Evolutionary conservation across 2,329 filamentous ascomycete species (phyloP).

Genomic region (Neofusicoccum cordaticola): DNA sequence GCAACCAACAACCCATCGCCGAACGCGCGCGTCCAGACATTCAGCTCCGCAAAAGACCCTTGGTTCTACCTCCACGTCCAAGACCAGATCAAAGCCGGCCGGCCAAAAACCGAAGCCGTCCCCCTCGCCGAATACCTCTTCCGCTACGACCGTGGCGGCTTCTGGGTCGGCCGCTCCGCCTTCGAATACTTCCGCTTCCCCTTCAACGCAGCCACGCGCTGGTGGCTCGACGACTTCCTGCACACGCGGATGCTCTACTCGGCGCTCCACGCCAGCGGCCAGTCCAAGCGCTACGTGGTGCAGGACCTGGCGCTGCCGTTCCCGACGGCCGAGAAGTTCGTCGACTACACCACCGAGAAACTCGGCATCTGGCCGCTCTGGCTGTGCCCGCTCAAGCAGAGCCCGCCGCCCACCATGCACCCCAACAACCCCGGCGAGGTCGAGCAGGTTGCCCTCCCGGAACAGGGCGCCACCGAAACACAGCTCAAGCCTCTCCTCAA

Average conservation of each 20-base stretch:
- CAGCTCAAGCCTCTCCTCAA: slow-evolving; percentile 47
- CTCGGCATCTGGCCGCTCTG: slow-evolving; percentile 49
- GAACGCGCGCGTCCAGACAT: slow-evolving; percentile 26
- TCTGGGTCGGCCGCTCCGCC: slow-evolving; percentile 64
- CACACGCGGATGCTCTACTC: slow-evolving; percentile 65
- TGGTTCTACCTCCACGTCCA: slow-evolving; percentile 52
- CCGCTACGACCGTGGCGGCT: slow-evolving; percentile 67
- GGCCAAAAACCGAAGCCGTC: slow-evolving; percentile 52
- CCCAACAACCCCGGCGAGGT: not conserved
- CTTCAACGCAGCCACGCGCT: slow-evolving; percentile 63
- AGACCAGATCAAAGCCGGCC: slow-evolving; percentile 24
- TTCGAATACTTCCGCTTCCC: slow-evolving; percentile 64
- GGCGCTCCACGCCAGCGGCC: slow-evolving; percentile 60
- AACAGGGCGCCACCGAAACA: slow-evolving; percentile 27
- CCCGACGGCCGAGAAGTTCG: slow-evolving; percentile 42
- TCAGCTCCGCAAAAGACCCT: slow-evolving; percentile 45
- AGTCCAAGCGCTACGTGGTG: slow-evolving; percentile 60
- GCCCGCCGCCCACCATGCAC: slow-evolving; percentile 14
- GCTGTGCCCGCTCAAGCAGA: slow-evolving; percentile 44
- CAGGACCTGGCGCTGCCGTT: slow-evolving; percentile 59
- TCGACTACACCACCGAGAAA: slow-evolving; percentile 39
- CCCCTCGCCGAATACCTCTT: slow-evolving; percentile 67
- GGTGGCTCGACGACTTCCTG: slow-evolving; percentile 60
- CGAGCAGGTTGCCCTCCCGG: not conserved
- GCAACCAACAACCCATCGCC: slow-evolving; percentile 32